Base-by-base conservation (phyloP, 352 stramenopile genomes). In the Phytophthora sp. region DNA sequence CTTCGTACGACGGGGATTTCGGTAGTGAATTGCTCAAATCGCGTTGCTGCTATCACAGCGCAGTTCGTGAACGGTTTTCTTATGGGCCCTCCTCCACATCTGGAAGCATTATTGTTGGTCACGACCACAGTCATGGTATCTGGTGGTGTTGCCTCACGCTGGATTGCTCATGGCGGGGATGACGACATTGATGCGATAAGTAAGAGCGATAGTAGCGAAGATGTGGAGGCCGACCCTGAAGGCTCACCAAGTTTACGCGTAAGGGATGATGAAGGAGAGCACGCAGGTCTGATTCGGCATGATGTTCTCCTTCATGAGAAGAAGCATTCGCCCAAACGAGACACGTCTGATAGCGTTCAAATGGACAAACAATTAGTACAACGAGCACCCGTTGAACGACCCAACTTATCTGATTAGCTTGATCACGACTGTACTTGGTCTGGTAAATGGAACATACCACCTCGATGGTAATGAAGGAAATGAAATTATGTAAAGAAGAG, bases 51-150 rank as follows among this genome's bases (percentile, higher is more conserved):
- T 8, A 97, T 98, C 66, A 65, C 88, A 34, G 86, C 91, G 8
- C 94, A 98, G 68, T 97, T 97, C 54, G 88, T 96, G 18, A 96
- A 97, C 44, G 90, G 88, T 2, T 92, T 85, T 38, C 78, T 97
- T 24, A 87, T 96, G 53, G 83, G 81, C 2, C 79, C 83, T 15
- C 79, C 84, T 15, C 74, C 89, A 28, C 88, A 95, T 50, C 69
- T 96, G 4, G 75, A 78, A 23, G 69, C 91, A n/a, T 52, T 97
- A 39, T 62, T 97, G 7, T 51, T 92, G 20, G 80, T 95, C 20
- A 89, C 88, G n/a, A 82, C 84, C 12, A 80, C 71, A 15, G 79
- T 94, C 24, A 92, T 94, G 71, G 62, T 83, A 5, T 62, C 78
- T 5, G 90, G 89, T n/a, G 84, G 77, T 0, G 51, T 82, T 17